A percentile compares a stretch with the other conserved stretches of the same genome.
Conservation (phyloP, 108 stramenopile genomes). For the Halocafeteria seosinensis region DNA sequence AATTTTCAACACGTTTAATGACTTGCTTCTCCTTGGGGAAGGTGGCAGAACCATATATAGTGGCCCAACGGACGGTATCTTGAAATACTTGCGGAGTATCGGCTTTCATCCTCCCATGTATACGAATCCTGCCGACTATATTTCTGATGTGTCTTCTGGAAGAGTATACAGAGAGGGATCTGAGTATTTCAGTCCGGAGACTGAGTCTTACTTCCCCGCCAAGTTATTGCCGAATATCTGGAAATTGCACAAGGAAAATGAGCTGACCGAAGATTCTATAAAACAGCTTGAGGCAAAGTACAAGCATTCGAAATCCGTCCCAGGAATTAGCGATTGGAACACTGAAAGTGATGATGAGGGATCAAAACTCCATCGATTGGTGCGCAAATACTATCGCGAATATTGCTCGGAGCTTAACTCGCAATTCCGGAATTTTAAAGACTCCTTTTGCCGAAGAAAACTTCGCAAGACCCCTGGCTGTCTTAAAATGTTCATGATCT, state of each 20-base stretch:
- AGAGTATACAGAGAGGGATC: no score
- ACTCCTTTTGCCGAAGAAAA: no score
- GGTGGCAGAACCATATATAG: not conserved
- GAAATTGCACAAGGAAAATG: not conserved
- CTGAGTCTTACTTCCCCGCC: no score
- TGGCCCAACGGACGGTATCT: not conserved
- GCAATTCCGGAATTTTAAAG: no score
- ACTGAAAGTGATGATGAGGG: no score
- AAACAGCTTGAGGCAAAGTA: not conserved
- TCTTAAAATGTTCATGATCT: no score
- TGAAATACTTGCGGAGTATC: not conserved
- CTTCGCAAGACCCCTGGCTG: no score
- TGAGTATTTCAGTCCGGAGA: no score
- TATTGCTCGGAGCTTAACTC: no score
- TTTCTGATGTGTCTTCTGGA: not conserved
- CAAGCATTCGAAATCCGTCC: not conserved
- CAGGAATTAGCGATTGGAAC: not conserved
- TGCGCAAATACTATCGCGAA: no score
- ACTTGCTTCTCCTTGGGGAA: slow-evolving; percentile 36
- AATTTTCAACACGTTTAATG: slow-evolving; percentile 59
- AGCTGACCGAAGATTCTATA: not conserved
- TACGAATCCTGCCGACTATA: not conserved
- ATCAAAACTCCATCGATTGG: no score
- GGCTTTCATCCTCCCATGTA: not conserved
- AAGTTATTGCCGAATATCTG: not conserved